phyloP scores from a whole-genome alignment of 331 rosid genomes.

The Dryas integrifolia region DNA sequence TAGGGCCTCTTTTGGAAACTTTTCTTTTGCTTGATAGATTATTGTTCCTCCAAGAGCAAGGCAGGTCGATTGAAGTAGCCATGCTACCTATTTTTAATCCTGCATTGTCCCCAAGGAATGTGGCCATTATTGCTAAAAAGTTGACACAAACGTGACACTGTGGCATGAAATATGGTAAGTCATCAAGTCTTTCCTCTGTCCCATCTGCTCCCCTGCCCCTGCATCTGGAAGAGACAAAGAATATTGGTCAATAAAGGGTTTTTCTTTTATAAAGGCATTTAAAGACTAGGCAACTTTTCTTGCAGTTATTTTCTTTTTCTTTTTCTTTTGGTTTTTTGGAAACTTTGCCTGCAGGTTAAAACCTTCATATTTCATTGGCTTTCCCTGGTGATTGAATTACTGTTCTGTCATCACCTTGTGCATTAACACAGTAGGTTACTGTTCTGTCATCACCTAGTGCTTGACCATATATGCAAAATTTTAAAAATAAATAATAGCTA shows the following conservation, averaged over 20 bases:
- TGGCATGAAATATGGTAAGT: conserved; percentile 27
- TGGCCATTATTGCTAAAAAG: conserved; percentile 80
- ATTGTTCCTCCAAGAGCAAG: conserved; percentile 84
- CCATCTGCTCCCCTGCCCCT: background rate
- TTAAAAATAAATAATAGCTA: no score
- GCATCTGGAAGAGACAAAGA: background rate
- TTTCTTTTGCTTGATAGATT: conserved; percentile 84
- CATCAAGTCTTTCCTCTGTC: background rate
- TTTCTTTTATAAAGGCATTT: background rate
- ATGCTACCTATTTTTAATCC: conserved; percentile 78
- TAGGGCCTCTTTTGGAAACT: conserved; percentile 87
- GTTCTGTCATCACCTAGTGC: background rate
- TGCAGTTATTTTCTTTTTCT: background rate
- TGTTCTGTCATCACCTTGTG: background rate
- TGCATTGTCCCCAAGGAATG: conserved; percentile 77
- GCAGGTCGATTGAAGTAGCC: conserved; percentile 51
- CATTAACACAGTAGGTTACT: background rate
- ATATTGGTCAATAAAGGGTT: background rate
- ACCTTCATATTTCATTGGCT: background rate
- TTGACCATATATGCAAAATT: background rate
- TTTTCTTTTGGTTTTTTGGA: background rate
- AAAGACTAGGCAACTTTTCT: background rate
- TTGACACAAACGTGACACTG: conserved; percentile 32
- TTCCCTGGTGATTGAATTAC: background rate
- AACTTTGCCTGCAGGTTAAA: background rate